Evolutionary conservation across 257 asterid species (phyloP).

Genomic region (Gentiana straminea): DNA sequence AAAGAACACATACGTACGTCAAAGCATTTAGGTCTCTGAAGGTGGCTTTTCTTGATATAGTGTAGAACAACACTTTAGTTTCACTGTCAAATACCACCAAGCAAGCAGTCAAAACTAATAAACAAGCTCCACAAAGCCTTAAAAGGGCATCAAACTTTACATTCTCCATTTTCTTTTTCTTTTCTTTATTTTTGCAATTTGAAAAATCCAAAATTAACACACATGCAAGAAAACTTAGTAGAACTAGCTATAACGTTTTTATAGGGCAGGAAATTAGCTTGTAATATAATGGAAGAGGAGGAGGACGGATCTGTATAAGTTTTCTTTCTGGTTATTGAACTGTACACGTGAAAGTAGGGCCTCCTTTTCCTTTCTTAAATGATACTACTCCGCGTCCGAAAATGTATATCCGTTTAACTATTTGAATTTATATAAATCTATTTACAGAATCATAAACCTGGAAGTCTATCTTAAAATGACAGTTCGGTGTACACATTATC

Average conservation of each 20-base stretch:
- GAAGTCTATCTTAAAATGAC: too few relatives aligned
- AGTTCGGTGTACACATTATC: too few relatives aligned
- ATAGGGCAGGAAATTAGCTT: background rate
- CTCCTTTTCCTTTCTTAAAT: background rate
- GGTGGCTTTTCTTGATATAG: constrained; percentile 31
- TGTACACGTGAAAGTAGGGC: constrained; percentile 16
- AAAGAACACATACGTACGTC: constrained; percentile 19
- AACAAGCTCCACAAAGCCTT: constrained; percentile 23
- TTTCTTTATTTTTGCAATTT: background rate
- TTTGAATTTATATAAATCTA: too few relatives aligned
- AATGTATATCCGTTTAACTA: too few relatives aligned
- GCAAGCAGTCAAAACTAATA: constrained; percentile 28
- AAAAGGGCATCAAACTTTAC: constrained; percentile 14
- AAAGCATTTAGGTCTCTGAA: constrained; percentile 38
- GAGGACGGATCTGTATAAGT: background rate
- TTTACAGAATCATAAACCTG: too few relatives aligned
- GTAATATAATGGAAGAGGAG: background rate
- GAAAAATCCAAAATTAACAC: background rate
- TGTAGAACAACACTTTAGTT: constrained; percentile 37
- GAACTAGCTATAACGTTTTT: background rate
- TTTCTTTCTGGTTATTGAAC: constrained; percentile 14
- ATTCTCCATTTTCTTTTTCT: constrained; percentile 13
- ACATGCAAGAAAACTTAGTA: too few relatives aligned
- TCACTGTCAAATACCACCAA: constrained; percentile 45
- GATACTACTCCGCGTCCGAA: too few relatives aligned